Percentiles rank a stretch among this genome's conserved stretches.
Evolutionary conservation across 1,284 basidiomycete genomes (phyloP).

Genomic region (Cerioporus squamosus): DNA sequence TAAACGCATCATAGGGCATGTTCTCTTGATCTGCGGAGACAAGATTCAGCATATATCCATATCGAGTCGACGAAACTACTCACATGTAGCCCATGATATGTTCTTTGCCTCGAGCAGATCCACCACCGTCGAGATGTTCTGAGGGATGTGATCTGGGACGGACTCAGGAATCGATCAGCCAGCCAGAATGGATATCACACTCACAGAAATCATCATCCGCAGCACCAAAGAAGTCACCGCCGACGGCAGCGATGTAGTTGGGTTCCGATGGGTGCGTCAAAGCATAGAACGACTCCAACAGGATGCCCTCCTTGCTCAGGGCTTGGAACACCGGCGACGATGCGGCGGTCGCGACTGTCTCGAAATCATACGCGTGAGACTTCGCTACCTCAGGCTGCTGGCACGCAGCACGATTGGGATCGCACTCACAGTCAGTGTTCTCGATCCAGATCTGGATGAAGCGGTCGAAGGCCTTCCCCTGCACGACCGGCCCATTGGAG

Average conservation of each 20-base stretch:
- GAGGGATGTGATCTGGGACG: slow-evolving; percentile 26
- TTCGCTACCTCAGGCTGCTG: not conserved
- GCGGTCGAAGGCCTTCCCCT: slow-evolving; percentile 50
- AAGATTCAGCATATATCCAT: not conserved
- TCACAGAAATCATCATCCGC: slow-evolving; percentile 48
- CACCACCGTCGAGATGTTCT: slow-evolving; percentile 60
- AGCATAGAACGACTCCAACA: slow-evolving; percentile 55
- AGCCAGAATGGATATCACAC: not conserved
- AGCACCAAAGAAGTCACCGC: slow-evolving; percentile 65
- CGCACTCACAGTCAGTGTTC: slow-evolving; percentile 47
- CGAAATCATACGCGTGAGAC: slow-evolving; percentile 1
- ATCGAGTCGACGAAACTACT: not conserved
- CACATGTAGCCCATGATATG: slow-evolving; percentile 55
- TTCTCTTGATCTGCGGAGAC: slow-evolving; percentile 52
- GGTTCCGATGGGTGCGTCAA: slow-evolving; percentile 71
- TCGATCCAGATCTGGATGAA: slow-evolving; percentile 51
- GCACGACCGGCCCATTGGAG: slow-evolving; percentile 38
- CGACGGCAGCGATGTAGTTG: slow-evolving; percentile 55
- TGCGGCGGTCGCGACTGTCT: slow-evolving; percentile 30
- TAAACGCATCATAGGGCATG: slow-evolving; percentile 59
- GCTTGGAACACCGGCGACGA: slow-evolving; percentile 45
- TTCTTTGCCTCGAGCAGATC: slow-evolving; percentile 66
- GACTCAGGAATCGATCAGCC: not conserved
- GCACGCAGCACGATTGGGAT: not conserved
- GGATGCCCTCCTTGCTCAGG: slow-evolving; percentile 56